These are phyloP conservation scores for Stentor coeruleus DNA, from an alignment of 73 alveolate species.

Conservation along the genomic window DNA sequence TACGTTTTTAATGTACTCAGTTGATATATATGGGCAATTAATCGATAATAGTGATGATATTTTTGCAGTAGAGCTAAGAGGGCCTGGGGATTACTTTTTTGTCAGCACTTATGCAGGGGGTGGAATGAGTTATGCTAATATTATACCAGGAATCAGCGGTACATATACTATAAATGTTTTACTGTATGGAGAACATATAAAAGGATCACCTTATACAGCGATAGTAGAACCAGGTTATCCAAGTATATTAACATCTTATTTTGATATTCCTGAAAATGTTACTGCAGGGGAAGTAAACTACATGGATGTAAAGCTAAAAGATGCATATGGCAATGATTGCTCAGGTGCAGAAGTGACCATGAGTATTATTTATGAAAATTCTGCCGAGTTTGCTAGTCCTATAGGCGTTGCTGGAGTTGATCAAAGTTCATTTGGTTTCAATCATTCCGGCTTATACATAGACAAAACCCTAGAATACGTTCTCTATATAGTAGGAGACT, in stretches of 20 bases:
- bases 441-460: not conserved
- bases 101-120: not conserved
- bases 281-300: not conserved
- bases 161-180: not conserved
- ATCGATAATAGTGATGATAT: not conserved
- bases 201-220: not conserved
- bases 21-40: too few species aligned
- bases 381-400: not conserved
- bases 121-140: not conserved
- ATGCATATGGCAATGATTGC: not conserved
- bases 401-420: not conserved
- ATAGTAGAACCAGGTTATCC: not conserved
- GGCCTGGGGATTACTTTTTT: not conserved
- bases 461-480: not conserved
- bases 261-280: not conserved
- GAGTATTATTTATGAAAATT: not conserved
- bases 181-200: not conserved
- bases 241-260: not conserved
- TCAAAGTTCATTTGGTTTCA: not conserved
- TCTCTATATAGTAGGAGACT: not conserved
- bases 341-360: slow-evolving; percentile 9
- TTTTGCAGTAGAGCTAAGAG: not conserved
- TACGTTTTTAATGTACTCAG: not conserved
- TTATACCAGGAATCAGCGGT: not conserved
- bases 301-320: not conserved